Percentiles rank a stretch among this genome's conserved stretches.
Conservation (phyloP, 1,139 yeast genomes). For the Yamadazyma songkhlaensis region DNA sequence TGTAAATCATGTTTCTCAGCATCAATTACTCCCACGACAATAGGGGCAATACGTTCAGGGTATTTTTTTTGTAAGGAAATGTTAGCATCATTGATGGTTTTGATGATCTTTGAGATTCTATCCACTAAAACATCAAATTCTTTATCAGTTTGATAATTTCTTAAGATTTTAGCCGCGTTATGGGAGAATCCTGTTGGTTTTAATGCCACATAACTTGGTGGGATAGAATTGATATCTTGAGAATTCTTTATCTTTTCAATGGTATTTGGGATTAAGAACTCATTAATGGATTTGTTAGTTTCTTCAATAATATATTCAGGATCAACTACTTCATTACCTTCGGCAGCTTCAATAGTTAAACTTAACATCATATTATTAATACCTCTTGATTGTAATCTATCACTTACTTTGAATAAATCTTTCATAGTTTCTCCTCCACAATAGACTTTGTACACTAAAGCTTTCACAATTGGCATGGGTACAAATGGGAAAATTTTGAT, state of each 20-base stretch:
- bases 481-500: constrained; percentile 70
- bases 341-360: constrained; percentile 90
- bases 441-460: constrained; percentile 76
- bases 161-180: constrained; percentile 73
- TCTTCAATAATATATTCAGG: constrained; percentile 63
- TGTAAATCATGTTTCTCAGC: constrained; percentile 91
- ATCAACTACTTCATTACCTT: constrained; percentile 64
- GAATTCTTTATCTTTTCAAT: constrained; percentile 41
- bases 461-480: constrained; percentile 69
- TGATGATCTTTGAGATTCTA: constrained; percentile 59
- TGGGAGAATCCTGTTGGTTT: constrained; percentile 89
- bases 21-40: constrained; percentile 84
- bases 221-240: constrained; percentile 58
- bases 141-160: constrained; percentile 49
- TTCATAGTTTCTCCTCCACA: constrained; percentile 84
- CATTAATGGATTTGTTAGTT: constrained; percentile 64
- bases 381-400: constrained; percentile 64
- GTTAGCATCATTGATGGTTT: constrained; percentile 58
- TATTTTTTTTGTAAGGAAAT: constrained; percentile 44
- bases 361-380: constrained; percentile 93
- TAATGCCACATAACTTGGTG: constrained; percentile 82
- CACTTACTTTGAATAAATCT: constrained; percentile 72
- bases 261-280: constrained; percentile 73
- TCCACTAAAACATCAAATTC: constrained; percentile 61
- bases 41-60: constrained; percentile 73